Base-by-base conservation (phyloP, 257 asterid genomes). In the Petrea volubilis region DNA sequence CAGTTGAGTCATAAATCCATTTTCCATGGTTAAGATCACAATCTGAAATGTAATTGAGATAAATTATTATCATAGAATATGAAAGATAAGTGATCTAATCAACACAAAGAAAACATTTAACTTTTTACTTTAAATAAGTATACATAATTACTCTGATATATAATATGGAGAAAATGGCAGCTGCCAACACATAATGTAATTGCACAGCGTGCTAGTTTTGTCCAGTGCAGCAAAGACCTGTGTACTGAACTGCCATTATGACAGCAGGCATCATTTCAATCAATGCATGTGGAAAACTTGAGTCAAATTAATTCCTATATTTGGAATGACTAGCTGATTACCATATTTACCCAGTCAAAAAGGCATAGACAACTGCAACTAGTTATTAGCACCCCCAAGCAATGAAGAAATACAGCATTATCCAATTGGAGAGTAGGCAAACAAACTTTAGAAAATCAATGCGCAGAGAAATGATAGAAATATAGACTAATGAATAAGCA, bases 11-110 rank as follows among this genome's bases (percentile, higher is more conserved):
- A 74, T 87, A 71, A 43, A 88, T 71, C 99, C 99, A 94, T 79
- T 82, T 86, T 33, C 99, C 99, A 40, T 81, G 76, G 72, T 82
- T 84, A 47, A 94, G 95, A 80, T 91, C 88, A 75, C 99, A 94
- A 60, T 86, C 98, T 94, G 90, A 63, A 80, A 78, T 60, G 66
- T 14, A 23, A 50, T 61, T 52, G 18, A 49, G 49, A 43, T 29
- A 40, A 60, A 64, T 25, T 51, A 61, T 67, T 56, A 77, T 43
- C 27, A 6, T 47, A 53, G 24, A 27, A 71, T 21, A 53, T 49
- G 60, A 53, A 17, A 29, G 51, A 67, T 47, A 46, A n/a, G 58
- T 33, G 64, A 58, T 46, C 14, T 21, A 18, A 61, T 68, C 66
- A 15, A 58, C 36, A 62, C 25, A 65, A 74, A 24, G 5, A 18